A percentile compares a stretch with the other conserved stretches of the same genome.
Conservation (phyloP, 352 stramenopile species). For the Phytophthora sp. region DNA sequence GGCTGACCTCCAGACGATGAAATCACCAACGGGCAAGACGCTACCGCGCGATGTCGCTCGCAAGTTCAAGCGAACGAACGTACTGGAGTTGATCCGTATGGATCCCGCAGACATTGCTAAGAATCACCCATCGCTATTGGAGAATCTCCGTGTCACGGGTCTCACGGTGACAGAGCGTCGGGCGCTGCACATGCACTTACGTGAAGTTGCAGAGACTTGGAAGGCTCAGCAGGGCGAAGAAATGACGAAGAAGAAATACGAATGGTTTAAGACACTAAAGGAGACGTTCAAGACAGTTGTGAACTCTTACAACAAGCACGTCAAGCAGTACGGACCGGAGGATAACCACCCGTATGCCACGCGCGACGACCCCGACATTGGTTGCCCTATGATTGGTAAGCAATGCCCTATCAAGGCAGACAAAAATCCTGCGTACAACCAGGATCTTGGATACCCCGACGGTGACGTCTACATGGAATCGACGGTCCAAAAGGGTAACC, state of each 20-base stretch:
- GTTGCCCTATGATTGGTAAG: constrained; percentile 90
- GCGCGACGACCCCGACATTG: constrained; percentile 80
- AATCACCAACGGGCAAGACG: constrained; percentile 78
- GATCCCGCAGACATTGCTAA: constrained; percentile 87
- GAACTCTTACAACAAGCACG: constrained; percentile 91
- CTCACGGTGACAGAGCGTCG: constrained; percentile 91
- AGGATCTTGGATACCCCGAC: constrained; percentile 85
- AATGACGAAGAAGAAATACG: constrained; percentile 92
- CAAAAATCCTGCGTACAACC: constrained; percentile 66
- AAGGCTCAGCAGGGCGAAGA: constrained; percentile 90
- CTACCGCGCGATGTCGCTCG: constrained; percentile 82
- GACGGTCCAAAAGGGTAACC: constrained; percentile 66
- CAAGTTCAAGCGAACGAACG: constrained; percentile 94
- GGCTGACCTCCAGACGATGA: constrained; percentile 69
- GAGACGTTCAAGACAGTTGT: constrained; percentile 94
- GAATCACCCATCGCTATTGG: constrained; percentile 90
- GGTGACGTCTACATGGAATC: constrained; percentile 83
- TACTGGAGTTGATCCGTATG: constrained; percentile 89
- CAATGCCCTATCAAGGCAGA: constrained; percentile 92
- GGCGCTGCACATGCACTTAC: constrained; percentile 89
- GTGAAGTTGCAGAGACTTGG: constrained; percentile 86
- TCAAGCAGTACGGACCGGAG: constrained; percentile 89
- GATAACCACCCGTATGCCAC: constrained; percentile 91
- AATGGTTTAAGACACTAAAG: constrained; percentile 93
- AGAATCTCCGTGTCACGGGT: constrained; percentile 92